Evolutionary conservation across 768 basidiomycete genomes (phyloP).

Genomic region (Pleurotus salmoneostramineus): DNA sequence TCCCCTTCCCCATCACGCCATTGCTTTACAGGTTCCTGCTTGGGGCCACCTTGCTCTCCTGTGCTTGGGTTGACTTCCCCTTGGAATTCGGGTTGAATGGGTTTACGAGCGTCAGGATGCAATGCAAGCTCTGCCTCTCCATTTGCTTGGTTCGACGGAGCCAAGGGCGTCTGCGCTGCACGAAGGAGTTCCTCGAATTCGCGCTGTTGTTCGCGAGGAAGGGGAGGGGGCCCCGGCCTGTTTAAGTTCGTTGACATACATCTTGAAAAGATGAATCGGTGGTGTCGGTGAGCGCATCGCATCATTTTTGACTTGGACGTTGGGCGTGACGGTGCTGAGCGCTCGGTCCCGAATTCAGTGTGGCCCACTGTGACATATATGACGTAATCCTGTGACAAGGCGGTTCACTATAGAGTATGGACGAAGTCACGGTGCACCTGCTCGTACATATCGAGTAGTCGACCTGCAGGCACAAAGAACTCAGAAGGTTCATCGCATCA

Average conservation of each 20-base stretch:
- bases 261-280: background rate
- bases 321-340: too few species aligned
- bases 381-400: too few species aligned
- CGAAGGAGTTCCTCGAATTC: slow-evolving; percentile 86
- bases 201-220: slow-evolving; percentile 72
- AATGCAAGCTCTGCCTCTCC: slow-evolving; percentile 39
- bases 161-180: slow-evolving; percentile 44
- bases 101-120: slow-evolving; percentile 68
- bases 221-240: slow-evolving; percentile 69
- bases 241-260: slow-evolving; percentile 31
- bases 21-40: slow-evolving; percentile 71
- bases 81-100: slow-evolving; percentile 65
- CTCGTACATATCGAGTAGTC: background rate
- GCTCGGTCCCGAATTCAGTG: too few species aligned
- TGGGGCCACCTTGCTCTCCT: slow-evolving; percentile 85
- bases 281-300: background rate
- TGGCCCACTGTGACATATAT: too few species aligned
- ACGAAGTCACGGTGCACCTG: too few species aligned
- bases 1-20: slow-evolving; percentile 64
- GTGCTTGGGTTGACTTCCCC: slow-evolving; percentile 80
- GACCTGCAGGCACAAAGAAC: background rate
- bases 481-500: background rate
- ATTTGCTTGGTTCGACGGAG: slow-evolving; percentile 24
- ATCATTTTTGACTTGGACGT: too few species aligned
- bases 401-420: too few species aligned